phyloP scores from a whole-genome alignment of 164 flowering plant genomes.

The Chloranthus sessilifolius region DNA sequence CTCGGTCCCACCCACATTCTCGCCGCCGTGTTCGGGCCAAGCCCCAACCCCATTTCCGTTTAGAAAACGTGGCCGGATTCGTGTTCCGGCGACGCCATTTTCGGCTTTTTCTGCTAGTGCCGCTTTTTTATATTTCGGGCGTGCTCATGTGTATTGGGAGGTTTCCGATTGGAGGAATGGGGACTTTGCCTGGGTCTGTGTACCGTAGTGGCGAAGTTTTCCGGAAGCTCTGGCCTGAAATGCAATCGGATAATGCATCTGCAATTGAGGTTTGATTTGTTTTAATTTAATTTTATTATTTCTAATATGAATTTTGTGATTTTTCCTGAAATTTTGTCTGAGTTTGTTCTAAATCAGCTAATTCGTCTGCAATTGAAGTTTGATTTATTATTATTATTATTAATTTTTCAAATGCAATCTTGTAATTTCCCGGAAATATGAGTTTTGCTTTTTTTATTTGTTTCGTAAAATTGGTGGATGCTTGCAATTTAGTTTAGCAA shows the following conservation, averaged over 20 bases:
- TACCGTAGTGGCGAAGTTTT: slow-evolving; percentile 67
- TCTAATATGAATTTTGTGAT: no score
- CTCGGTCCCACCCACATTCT: slow-evolving; percentile 14
- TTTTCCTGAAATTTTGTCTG: neutral
- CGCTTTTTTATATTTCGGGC: slow-evolving; percentile 49
- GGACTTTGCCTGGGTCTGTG: slow-evolving; percentile 61
- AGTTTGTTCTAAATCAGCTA: no score
- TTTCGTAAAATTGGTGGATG: no score
- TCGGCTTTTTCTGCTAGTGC: slow-evolving; percentile 46
- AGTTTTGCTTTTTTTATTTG: no score
- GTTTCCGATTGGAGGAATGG: slow-evolving; percentile 31
- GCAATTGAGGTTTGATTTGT: slow-evolving; percentile 55
- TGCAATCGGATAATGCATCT: slow-evolving; percentile 52
- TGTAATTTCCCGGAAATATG: no score
- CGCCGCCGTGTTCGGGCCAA: slow-evolving; percentile 40
- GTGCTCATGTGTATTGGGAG: slow-evolving; percentile 52
- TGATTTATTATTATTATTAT: no score
- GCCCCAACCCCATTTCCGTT: slow-evolving; percentile 13
- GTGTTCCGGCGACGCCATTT: slow-evolving; percentile 26
- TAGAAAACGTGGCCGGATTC: slow-evolving; percentile 14
- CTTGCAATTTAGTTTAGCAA: no score
- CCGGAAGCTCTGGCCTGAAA: slow-evolving; percentile 50
- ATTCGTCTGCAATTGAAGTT: no score
- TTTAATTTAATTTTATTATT: neutral
- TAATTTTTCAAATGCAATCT: no score